Conservation (phyloP, 2,329 filamentous ascomycete species). For the Fusarium sp. region DNA sequence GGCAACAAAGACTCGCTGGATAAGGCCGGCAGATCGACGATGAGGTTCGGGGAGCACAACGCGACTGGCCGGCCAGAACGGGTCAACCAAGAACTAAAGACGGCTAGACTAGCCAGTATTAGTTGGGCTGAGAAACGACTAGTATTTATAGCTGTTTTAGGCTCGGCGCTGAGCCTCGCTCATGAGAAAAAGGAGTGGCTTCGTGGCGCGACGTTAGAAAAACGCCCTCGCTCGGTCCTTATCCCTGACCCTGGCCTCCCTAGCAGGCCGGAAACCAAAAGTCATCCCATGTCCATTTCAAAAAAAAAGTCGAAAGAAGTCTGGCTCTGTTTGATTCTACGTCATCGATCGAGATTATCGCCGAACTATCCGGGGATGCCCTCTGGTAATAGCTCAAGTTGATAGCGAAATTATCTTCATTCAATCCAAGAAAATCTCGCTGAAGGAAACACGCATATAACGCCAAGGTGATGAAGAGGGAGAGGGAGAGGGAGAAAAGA, state of each 20-base stretch:
- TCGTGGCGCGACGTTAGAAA: conserved; percentile 27
- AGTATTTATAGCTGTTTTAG: conserved; percentile 23
- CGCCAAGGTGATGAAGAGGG: neutral
- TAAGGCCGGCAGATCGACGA: conserved; percentile 39
- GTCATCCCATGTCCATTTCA: conserved; percentile 37
- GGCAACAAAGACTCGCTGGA: conserved; percentile 10
- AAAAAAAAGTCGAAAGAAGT: conserved; percentile 16
- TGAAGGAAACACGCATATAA: neutral
- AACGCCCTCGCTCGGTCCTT: conserved; percentile 27
- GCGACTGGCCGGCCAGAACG: conserved; percentile 19
- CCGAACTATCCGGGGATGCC: conserved; percentile 30
- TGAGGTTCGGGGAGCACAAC: conserved; percentile 26
- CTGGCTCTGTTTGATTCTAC: conserved; percentile 21
- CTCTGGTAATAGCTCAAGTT: conserved; percentile 2
- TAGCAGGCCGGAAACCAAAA: conserved; percentile 26
- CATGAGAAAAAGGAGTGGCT: conserved; percentile 24
- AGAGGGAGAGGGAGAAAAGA: conserved; percentile 1
- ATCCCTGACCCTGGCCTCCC: conserved; percentile 27
- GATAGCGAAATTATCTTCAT: neutral
- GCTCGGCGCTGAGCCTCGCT: conserved; percentile 27
- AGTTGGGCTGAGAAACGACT: neutral
- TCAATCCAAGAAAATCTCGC: neutral
- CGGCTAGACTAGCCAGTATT: conserved; percentile 12
- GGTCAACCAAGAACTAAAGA: conserved; percentile 29
- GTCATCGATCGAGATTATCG: conserved; percentile 38